phyloP scores from a whole-genome alignment of 176 grass and related monocot species.

The Hordeum vulgare region MorexV3_pseudomolecules_assembly NC_058520.1:514544618-514545117 shows the following conservation, averaged over 20 bases:
- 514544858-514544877: constrained; percentile 13
- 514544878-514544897: constrained; percentile 17
- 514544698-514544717: neutral
- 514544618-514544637: constrained; percentile 19
- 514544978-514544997: neutral
- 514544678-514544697: neutral
- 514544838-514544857: constrained; percentile 2
- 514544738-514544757: neutral
- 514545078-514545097: neutral
- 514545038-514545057: neutral
- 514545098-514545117: neutral
- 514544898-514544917: constrained; percentile 6
- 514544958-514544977: neutral
- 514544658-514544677: neutral
- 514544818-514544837: constrained; percentile 22
- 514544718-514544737: neutral
- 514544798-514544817: neutral
- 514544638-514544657: constrained; percentile 18
- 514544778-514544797: neutral
- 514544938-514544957: constrained; percentile 31
- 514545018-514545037: neutral
- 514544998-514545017: neutral
- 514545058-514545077: constrained; percentile 1
- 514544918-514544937: constrained; percentile 27
- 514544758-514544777: neutral